Percentiles rank a stretch among this genome's conserved stretches.
phyloP scores from a whole-genome alignment of 2,329 filamentous ascomycete genomes.

The Ophiostoma piceae region DNA sequence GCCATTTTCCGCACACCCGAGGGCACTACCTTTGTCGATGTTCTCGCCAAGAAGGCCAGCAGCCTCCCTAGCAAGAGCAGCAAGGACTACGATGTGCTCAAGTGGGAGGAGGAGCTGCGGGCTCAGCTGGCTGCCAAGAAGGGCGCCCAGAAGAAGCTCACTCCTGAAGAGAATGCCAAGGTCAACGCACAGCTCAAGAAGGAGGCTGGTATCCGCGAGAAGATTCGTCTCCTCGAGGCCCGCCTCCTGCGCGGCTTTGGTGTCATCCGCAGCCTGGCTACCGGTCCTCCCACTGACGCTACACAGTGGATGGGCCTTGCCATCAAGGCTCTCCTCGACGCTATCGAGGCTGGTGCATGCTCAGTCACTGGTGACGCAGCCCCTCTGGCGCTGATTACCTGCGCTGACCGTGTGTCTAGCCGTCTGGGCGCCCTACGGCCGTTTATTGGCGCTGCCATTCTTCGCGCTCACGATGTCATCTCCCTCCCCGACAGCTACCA shows the following conservation, averaged over 20 bases:
- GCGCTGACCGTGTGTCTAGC: slow-evolving; percentile 66
- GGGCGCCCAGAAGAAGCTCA: slow-evolving; percentile 84
- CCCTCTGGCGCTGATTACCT: slow-evolving; percentile 71
- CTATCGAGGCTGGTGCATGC: slow-evolving; percentile 74
- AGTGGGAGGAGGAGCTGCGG: slow-evolving; percentile 93
- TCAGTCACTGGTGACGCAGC: slow-evolving; percentile 76
- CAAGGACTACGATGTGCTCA: slow-evolving; percentile 92
- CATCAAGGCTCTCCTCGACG: slow-evolving; percentile 64
- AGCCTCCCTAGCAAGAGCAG: slow-evolving; percentile 75
- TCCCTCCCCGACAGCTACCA: slow-evolving; percentile 67
- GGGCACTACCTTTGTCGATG: slow-evolving; percentile 82
- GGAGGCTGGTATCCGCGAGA: slow-evolving; percentile 70
- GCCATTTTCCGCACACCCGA: slow-evolving; percentile 90
- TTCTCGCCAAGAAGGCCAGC: slow-evolving; percentile 75
- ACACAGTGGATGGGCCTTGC: slow-evolving; percentile 82
- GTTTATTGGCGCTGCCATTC: slow-evolving; percentile 81
- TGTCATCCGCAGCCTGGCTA: slow-evolving; percentile 75
- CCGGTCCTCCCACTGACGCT: slow-evolving; percentile 82
- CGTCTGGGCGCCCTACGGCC: slow-evolving; percentile 71
- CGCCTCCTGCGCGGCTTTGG: slow-evolving; percentile 77
- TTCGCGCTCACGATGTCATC: slow-evolving; percentile 70
- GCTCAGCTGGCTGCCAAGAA: slow-evolving; percentile 88
- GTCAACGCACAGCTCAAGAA: slow-evolving; percentile 87
- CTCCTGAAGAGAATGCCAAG: slow-evolving; percentile 80
- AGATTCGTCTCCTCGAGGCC: slow-evolving; percentile 64